Evolutionary conservation across 345 rosid genomes (phyloP), one percentile per base, ranked within the genome.

Genomic region (Bretschneidera sinensis): DNA sequence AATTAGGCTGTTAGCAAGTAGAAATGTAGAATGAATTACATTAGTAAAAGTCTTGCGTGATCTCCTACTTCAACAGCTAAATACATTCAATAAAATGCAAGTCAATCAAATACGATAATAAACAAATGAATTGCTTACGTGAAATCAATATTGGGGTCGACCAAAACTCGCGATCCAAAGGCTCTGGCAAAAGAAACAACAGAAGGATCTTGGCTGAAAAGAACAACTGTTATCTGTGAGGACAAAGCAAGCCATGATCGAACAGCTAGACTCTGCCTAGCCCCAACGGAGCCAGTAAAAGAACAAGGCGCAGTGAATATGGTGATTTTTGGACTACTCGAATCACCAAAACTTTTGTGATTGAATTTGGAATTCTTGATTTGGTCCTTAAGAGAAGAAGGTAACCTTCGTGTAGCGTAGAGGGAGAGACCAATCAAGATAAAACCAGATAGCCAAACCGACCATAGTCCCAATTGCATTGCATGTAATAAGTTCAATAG

Each of bases 161-260:
- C 81, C 68, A 78, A 45, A 67, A 90, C 79, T 39, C 91, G 81
- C 1, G 92, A 75, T 59, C 78, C 81, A 68, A 79, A 84, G 43
- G 54, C 63, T 55, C 64, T 56, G 43, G 91, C 79, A 57, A 79
- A 76, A 25, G 86, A 72, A 62, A 53, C 71, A 57, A 67, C 79
- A 61, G 84, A 76, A 61, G 81, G 78, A 73, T 81, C 74, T 68
- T 75, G 88, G 60, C 77, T 84, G 72, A 94, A 86, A 24, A 89
- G 68, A 54, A 89, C 78, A 60, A 89, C 87, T 0, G 59, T 71
- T 72, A 94, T 33, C 51, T 74, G 76, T 8, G 90, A 72, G n/a
- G 96, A 86, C 72, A 88, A 74, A 76, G 81, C 81, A 57, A 89
- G 92, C 97, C 99, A 89, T 28, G 99, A 85, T 1, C 81, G 87